A percentile compares a stretch with the other conserved stretches of the same genome.
phyloP scores from a whole-genome alignment of 1,284 basidiomycete species.

The Cutaneotrichosporon dermatis region DNA sequence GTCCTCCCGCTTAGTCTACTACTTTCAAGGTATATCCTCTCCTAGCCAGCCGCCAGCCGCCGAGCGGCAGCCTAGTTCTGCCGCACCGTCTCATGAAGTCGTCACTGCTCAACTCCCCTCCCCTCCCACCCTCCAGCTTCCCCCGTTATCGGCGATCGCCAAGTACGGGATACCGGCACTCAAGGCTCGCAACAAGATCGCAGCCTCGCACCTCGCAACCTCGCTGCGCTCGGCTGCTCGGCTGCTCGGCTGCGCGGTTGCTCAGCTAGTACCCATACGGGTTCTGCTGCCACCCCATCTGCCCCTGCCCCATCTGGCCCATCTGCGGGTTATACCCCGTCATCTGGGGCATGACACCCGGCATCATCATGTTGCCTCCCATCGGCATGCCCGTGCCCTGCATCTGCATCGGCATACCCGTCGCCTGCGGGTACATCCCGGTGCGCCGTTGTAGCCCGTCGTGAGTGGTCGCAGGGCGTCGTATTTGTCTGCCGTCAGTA shows the following conservation, averaged over 20 bases:
- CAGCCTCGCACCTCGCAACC: too few species aligned
- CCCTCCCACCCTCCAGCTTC: too few species aligned
- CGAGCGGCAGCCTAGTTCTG: too few species aligned
- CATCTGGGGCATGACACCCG: conserved; percentile 33
- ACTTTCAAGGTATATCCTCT: too few species aligned
- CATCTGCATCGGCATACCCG: conserved; percentile 20
- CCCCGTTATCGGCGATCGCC: too few species aligned
- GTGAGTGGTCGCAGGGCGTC: conserved; percentile 61
- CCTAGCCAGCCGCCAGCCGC: too few species aligned
- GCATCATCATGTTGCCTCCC: conserved; percentile 26
- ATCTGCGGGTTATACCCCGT: conserved; percentile 41
- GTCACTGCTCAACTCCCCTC: too few species aligned
- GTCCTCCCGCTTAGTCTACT: background rate
- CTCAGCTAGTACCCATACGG: conserved; percentile 7
- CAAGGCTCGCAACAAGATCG: too few species aligned
- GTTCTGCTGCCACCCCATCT: conserved; percentile 8
- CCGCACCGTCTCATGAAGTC: too few species aligned
- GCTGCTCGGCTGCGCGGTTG: too few species aligned
- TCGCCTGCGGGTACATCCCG: conserved; percentile 23
- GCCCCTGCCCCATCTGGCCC: conserved; percentile 22
- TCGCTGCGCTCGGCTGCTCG: too few species aligned
- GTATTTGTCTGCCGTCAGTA: conserved; percentile 60
- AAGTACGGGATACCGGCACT: too few species aligned
- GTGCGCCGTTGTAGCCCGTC: conserved; percentile 49
- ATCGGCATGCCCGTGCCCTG: conserved; percentile 25